Evolutionary conservation across 352 stramenopile species (phyloP).

Genomic region (Globisporangium abappressorium): DNA sequence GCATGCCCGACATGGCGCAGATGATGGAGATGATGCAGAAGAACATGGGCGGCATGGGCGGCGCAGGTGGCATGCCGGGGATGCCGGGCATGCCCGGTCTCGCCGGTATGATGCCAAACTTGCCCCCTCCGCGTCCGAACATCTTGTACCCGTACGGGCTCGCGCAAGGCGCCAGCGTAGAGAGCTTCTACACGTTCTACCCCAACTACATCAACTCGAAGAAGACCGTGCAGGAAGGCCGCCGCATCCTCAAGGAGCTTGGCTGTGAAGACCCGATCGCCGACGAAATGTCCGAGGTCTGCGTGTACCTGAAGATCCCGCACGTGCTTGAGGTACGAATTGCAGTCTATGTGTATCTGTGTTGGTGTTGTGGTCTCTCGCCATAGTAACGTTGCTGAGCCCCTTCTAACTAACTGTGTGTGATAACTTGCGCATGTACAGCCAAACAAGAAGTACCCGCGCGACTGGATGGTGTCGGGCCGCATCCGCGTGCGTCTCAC

Average conservation of each 20-base stretch:
- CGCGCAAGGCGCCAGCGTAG: constrained; percentile 47
- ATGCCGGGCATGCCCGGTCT: constrained; percentile 49
- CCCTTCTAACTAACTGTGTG: too few relatives aligned
- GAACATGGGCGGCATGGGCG: constrained; percentile 26
- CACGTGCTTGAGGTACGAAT: constrained; percentile 69
- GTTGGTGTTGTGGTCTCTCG: too few relatives aligned
- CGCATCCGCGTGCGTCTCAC: constrained; percentile 71
- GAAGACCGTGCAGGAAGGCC: constrained; percentile 81
- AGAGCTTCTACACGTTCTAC: constrained; percentile 77
- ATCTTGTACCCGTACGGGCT: constrained; percentile 69
- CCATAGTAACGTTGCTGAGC: too few relatives aligned
- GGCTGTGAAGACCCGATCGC: constrained; percentile 70
- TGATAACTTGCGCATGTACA: constrained; percentile 3
- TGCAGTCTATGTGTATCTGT: too few relatives aligned
- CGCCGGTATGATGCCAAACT: constrained; percentile 28
- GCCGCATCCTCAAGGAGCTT: constrained; percentile 61
- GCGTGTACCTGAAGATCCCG: constrained; percentile 73
- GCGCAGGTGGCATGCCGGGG: constrained; percentile 31
- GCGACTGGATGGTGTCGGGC: constrained; percentile 70
- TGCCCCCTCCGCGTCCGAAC: constrained; percentile 50
- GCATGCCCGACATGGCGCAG: constrained; percentile 34
- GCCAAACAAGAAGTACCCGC: constrained; percentile 78
- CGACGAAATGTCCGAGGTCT: constrained; percentile 84
- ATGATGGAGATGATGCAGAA: constrained; percentile 52
- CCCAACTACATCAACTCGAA: constrained; percentile 84